Evolutionary conservation across 176 grass and related monocot genomes (phyloP).

Genomic region (Lolium rigidum): DNA sequence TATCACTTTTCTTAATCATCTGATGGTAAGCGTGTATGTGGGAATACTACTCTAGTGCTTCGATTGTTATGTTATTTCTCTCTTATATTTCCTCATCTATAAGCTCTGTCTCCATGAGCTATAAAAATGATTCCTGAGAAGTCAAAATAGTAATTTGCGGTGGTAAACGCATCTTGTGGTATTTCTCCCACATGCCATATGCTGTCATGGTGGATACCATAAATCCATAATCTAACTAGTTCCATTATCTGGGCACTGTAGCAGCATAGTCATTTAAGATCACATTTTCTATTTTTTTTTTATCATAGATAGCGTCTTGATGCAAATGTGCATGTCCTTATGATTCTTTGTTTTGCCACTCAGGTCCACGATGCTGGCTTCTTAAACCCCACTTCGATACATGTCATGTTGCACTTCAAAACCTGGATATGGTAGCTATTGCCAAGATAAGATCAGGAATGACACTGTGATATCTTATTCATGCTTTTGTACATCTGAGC

Average conservation of each 20-base stretch:
- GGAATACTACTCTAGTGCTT: no score
- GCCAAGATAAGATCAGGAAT: slow-evolving; percentile 97
- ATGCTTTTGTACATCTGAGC: slow-evolving; percentile 96
- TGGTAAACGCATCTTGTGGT: no score
- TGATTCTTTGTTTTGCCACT: slow-evolving; percentile 38
- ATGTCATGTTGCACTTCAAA: no score
- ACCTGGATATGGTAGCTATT: slow-evolving; percentile 91
- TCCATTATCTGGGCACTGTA: slow-evolving; percentile 55
- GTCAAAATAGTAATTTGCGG: no score
- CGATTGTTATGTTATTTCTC: no score
- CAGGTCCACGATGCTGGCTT: slow-evolving; percentile 88
- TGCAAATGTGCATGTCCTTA: slow-evolving; percentile 22
- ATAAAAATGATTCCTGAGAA: no score
- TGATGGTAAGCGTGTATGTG: no score
- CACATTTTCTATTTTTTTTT: slow-evolving; percentile 51
- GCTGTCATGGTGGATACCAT: slow-evolving; percentile 47
- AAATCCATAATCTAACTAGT: slow-evolving; percentile 55
- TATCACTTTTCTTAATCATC: no score
- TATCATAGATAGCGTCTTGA: background rate
- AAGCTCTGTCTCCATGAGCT: no score
- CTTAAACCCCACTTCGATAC: no score
- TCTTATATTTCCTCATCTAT: no score
- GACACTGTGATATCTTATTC: slow-evolving; percentile 92
- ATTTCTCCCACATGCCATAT: slow-evolving; percentile 57
- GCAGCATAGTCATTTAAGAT: slow-evolving; percentile 69